Conservation (phyloP, 371 early-diverging fungal species). For the Phascolomyces articulosus region DNA sequence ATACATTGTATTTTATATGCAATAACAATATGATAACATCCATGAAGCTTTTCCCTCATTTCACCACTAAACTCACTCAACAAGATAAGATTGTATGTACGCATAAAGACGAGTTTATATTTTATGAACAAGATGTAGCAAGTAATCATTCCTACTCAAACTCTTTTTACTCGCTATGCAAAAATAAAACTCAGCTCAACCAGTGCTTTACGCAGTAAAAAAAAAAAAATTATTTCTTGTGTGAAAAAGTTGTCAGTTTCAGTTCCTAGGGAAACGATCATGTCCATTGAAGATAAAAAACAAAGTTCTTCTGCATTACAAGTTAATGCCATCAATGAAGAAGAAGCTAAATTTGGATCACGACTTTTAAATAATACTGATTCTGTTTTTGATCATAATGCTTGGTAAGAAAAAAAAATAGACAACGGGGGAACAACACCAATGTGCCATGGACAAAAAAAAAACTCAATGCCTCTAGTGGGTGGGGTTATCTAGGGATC, state of each 20-base stretch:
- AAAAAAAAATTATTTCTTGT: neutral
- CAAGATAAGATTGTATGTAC: too few relatives aligned
- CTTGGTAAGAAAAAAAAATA: constrained; percentile 61
- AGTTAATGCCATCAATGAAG: constrained; percentile 15
- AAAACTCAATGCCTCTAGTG: neutral
- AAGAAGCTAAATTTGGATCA: constrained; percentile 60
- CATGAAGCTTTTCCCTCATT: too few relatives aligned
- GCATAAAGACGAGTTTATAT: too few relatives aligned
- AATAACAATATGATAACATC: too few relatives aligned
- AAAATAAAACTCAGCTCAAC: neutral
- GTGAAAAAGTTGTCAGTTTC: constrained; percentile 1
- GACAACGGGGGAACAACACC: too few relatives aligned
- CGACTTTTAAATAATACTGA: constrained; percentile 61
- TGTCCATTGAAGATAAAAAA: constrained; percentile 24
- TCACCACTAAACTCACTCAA: too few relatives aligned
- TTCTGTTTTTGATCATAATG: constrained; percentile 76
- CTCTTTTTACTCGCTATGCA: too few relatives aligned
- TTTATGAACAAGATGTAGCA: too few relatives aligned
- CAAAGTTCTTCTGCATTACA: constrained; percentile 42
- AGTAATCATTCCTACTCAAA: too few relatives aligned
- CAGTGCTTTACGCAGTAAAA: too few relatives aligned
- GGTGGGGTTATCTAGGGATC: constrained; percentile 63
- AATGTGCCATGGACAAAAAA: neutral
- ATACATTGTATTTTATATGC: too few relatives aligned
- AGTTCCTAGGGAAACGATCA: neutral